Conservation (phyloP, 495 filamentous ascomycete genomes). For the Peziza echinospora region DNA sequence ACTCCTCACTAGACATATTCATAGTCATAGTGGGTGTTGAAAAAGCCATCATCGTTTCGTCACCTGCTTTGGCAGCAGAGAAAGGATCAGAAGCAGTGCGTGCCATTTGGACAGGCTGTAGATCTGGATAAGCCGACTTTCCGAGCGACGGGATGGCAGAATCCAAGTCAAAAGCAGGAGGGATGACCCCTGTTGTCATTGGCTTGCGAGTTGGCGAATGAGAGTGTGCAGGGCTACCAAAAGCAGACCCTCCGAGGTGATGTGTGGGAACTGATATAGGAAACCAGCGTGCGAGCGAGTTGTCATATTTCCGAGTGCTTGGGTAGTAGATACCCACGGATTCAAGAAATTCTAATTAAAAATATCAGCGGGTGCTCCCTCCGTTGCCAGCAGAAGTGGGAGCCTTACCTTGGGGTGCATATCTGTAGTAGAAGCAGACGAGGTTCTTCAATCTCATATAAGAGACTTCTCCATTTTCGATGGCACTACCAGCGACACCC, state of each 20-base stretch:
- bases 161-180: not conserved
- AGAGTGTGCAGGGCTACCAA: not conserved
- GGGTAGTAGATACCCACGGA: not conserved
- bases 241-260: not conserved
- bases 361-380: not conserved
- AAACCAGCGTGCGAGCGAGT: not conserved
- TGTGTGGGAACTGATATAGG: not conserved
- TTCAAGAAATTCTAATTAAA: not conserved
- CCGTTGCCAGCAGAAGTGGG: not conserved
- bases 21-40: too few species aligned
- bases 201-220: not conserved
- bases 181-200: not conserved
- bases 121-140: not conserved
- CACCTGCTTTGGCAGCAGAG: too few species aligned
- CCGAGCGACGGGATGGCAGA: not conserved
- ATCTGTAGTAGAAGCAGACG: not conserved
- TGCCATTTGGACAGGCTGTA: not conserved
- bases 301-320: not conserved
- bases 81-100: not conserved
- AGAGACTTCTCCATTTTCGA: not conserved
- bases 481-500: not conserved
- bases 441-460: constrained; percentile 1
- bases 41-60: too few species aligned
- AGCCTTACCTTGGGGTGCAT: not conserved
- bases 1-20: too few species aligned